Base-by-base conservation (phyloP, 257 asterid genomes). In the Solanum megistacrolobum region DNA sequence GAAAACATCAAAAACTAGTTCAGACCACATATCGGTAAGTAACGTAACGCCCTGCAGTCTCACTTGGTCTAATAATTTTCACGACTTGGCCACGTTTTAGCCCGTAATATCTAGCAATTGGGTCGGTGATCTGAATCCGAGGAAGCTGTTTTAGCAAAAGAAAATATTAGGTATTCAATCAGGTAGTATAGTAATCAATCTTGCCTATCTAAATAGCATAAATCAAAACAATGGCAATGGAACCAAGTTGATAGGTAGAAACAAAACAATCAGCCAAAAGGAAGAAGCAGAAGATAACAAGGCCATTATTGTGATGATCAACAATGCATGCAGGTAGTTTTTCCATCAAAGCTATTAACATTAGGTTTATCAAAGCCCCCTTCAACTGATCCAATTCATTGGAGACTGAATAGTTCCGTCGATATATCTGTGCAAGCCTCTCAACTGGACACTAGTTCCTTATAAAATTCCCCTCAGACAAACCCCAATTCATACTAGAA, bases 21-120 rank as follows among this genome's bases (percentile, higher is more conserved):
- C 94, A 96, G 10, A 94, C 93, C 10, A 94, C 98, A 66, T 69
- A 95, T 74, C 98, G 90, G 81, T 96, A 96, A n/a, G 99, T 96
- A 87, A 96, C 92, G 52, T 96, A 95, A 16, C 94, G 93, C 5
- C 99, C 98, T 46, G 98, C 98, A 76, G 98, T 96, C 93, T 96
- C 99, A 90, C 99, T 96, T 12, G 99, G 96, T 36, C 99, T 93
- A 86, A 92, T 95, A 20, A 96, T 94, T 89, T 93, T 96, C 76
- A 94, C 96, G 12, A 95, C 98, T 58, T 96, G 96, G 18, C 96
- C 95, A 6, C 98, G 94, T 90, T 92, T 95, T 27, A 96, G 92
- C 16, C 98, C 98, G 13, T 96, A 96, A 71, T 95, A 96, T 92
- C 96, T 91, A 32, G 99, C 94, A 82, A 96, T 90, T 13, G 98